These are phyloP conservation scores for Coemansia sp. DNA, from an alignment of 192 early-diverging fungal species.

Conservation along the genomic window DNA sequence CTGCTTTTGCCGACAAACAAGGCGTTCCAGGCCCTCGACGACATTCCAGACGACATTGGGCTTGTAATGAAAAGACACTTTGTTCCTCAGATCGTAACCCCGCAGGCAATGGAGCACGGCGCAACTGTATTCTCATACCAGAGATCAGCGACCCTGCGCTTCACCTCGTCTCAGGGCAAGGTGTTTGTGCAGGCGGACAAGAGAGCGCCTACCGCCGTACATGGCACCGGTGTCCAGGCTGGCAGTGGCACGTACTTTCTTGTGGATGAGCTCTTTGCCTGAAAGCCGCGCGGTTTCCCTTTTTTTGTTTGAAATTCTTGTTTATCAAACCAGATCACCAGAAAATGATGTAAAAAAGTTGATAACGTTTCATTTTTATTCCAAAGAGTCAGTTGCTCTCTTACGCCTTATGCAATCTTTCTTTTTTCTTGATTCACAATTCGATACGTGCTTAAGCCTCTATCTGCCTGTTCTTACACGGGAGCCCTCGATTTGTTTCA, in stretches of 20 bases:
- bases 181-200: conserved; percentile 41
- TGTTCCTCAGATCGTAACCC: conserved; percentile 31
- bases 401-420: not conserved
- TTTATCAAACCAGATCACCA: too few species aligned
- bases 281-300: too few species aligned
- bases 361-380: too few species aligned
- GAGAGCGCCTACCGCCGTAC: conserved; percentile 22
- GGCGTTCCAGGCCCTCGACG: conserved; percentile 31
- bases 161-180: conserved; percentile 19
- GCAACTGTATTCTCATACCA: conserved; percentile 30
- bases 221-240: conserved; percentile 30
- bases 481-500: not conserved
- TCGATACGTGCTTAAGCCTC: not conserved
- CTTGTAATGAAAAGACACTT: conserved; percentile 45
- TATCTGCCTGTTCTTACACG: not conserved
- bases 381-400: too few species aligned
- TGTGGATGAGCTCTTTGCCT: conserved; percentile 39
- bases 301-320: too few species aligned
- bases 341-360: too few species aligned
- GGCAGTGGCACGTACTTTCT: conserved; percentile 37
- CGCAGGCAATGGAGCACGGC: conserved; percentile 30
- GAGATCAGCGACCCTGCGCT: conserved; percentile 23
- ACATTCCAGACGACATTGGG: conserved; percentile 38
- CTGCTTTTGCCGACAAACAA: conserved; percentile 50
- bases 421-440: not conserved